phyloP scores from a whole-genome alignment of 2,329 filamentous ascomycete genomes.

The Aspergillus cejpii region DNA sequence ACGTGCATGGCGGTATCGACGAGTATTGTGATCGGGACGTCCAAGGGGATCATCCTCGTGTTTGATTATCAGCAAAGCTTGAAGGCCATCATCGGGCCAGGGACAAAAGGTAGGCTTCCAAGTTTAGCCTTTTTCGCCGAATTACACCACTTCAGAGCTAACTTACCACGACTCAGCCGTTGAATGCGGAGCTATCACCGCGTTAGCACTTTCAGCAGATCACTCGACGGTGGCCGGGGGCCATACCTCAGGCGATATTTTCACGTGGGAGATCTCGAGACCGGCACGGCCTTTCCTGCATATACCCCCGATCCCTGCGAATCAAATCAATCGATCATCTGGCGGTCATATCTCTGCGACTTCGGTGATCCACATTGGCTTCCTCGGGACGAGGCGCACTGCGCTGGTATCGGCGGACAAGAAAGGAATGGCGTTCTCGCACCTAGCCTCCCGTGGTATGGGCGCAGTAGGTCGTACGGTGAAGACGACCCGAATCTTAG shows the following conservation, averaged over 20 bases:
- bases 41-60: conserved; percentile 86
- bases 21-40: conserved; percentile 82
- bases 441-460: conserved; percentile 84
- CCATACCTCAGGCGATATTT: conserved; percentile 83
- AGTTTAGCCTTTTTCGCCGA: too few species aligned
- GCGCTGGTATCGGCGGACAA: conserved; percentile 93
- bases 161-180: conserved; percentile 53
- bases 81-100: conserved; percentile 87
- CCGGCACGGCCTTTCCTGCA: conserved; percentile 82
- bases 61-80: conserved; percentile 97
- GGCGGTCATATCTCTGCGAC: conserved; percentile 79
- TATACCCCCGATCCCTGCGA: conserved; percentile 67
- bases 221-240: conserved; percentile 87
- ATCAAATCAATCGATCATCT: conserved; percentile 56
- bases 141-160: not conserved
- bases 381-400: conserved; percentile 86
- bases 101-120: conserved; percentile 66
- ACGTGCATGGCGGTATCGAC: conserved; percentile 86
- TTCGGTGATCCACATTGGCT: conserved; percentile 83
- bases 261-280: conserved; percentile 87
- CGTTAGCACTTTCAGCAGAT: conserved; percentile 86
- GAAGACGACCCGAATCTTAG: conserved; percentile 83
- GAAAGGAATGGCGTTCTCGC: conserved; percentile 94
- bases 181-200: conserved; percentile 80
- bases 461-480: conserved; percentile 78